phyloP scores from a whole-genome alignment of 805 yeast genomes.

The Zygotorulaspora sp. region DNA sequence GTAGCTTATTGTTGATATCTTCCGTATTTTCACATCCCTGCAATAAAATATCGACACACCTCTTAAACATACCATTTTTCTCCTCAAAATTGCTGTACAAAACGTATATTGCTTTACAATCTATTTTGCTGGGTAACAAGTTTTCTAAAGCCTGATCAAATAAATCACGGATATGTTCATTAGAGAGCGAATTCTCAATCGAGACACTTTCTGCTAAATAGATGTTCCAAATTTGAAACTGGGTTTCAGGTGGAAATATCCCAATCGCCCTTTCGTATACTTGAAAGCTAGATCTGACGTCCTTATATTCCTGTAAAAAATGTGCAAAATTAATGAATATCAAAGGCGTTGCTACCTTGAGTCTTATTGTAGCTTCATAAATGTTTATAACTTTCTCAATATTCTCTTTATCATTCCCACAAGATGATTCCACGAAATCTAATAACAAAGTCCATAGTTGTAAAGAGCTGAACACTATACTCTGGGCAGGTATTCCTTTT shows the following conservation, averaged over 20 bases:
- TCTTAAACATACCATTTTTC: conserved; percentile 45
- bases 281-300: conserved; percentile 46
- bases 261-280: conserved; percentile 66
- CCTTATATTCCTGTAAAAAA: conserved; percentile 45
- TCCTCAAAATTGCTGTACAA: conserved; percentile 63
- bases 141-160: conserved; percentile 62
- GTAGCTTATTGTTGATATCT: conserved; percentile 20
- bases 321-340: conserved; percentile 62
- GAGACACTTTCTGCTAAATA: conserved; percentile 53
- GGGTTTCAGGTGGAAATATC: conserved; percentile 50
- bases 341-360: conserved; percentile 66
- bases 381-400: conserved; percentile 25
- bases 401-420: conserved; percentile 39
- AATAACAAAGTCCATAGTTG: conserved; percentile 71
- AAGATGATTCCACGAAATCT: conserved; percentile 59
- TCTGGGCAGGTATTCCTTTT: conserved; percentile 45
- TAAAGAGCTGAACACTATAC: conserved; percentile 53
- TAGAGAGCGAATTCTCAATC: conserved; percentile 26
- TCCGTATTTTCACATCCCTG: conserved; percentile 36
- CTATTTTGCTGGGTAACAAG: conserved; percentile 42
- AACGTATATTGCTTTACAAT: conserved; percentile 45
- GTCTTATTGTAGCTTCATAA: conserved; percentile 51
- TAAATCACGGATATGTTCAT: conserved; percentile 62
- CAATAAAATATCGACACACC: conserved; percentile 46
- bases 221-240: conserved; percentile 65